Conservation (phyloP, 352 stramenopile species). For the Phytopythium cucurbitacearum region DNA sequence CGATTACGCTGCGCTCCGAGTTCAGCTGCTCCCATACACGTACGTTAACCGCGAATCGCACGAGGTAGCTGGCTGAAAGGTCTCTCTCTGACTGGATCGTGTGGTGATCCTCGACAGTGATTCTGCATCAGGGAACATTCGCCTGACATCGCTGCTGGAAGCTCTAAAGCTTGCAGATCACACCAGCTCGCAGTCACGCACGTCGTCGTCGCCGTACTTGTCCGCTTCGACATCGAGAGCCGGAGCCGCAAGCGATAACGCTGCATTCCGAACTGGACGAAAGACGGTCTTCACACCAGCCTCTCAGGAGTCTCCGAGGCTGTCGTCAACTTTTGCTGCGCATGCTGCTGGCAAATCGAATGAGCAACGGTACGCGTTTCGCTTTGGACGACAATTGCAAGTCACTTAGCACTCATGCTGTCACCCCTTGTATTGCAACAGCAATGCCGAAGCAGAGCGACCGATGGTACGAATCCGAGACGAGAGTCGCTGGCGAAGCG, state of each 20-base stretch:
- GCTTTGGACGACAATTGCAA: no score
- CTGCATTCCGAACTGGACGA: conserved; percentile 54
- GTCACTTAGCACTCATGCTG: no score
- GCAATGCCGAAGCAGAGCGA: conserved; percentile 58
- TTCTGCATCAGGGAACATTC: conserved; percentile 38
- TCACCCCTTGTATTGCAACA: conserved; percentile 7
- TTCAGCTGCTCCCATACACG: conserved; percentile 57
- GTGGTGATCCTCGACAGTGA: conserved; percentile 23
- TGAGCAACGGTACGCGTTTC: conserved; percentile 39
- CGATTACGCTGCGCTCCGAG: conserved; percentile 60
- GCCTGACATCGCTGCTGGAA: conserved; percentile 33
- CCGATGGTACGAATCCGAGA: conserved; percentile 69
- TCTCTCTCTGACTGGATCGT: background rate
- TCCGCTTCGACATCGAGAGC: background rate
- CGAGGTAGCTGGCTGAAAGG: background rate
- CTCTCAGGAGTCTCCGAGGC: no score
- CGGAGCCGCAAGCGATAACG: conserved; percentile 2
- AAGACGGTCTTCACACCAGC: conserved; percentile 32
- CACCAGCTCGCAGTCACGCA: conserved; percentile 30
- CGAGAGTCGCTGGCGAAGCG: conserved; percentile 54
- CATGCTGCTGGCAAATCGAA: conserved; percentile 69
- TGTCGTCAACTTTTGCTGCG: background rate
- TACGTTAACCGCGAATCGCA: conserved; percentile 15
- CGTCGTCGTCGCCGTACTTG: conserved; percentile 13
- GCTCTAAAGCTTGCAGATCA: conserved; percentile 48